Base-by-base conservation (phyloP, 129 eudicot genomes). In the Oenanthe sinensis region DNA sequence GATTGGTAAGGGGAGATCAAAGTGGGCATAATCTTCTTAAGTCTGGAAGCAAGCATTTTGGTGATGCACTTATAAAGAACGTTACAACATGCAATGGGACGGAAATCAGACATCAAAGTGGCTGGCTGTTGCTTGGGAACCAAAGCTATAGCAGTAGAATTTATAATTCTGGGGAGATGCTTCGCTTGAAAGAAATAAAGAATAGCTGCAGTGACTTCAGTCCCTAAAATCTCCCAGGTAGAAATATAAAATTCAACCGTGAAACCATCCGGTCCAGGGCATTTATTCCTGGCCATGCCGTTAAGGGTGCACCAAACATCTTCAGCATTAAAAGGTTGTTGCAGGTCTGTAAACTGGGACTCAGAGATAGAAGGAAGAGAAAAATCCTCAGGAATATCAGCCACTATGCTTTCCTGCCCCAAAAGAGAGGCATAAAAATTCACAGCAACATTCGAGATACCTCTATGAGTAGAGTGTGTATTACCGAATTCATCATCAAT, bases 351-450 rank as follows among this genome's bases (percentile, higher is more conserved):
- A 0, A 0, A 0, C 5, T 49, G 55, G 16, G 0, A 2, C 2
- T 15, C 5, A 2, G 20, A 1, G 0, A 49, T 3, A 0, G 0
- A 2, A 5, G 55, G 55, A 3, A 15, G 5, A 3, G 0, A 5
- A 0, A 49, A 4, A 15, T 49, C 22, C 2, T 15, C 20, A 3
- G 55, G 22, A 4, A 49, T 2, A 1, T 16, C 6, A 0, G 0
- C 55, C 0, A 15, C 22, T 0, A 20, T 0, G 4, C 6, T 14
- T 0, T 20, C 0, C 0, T 1, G 4, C 0, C 55, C 55, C 20
- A 49, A 15, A 4, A 49, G 55, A 0, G 4, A 3, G 1, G 22
- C 0, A 4, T 13, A 49, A 15, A 2, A 49, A 0, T 49, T 2
- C 1, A 16, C 6, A 2, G 55, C 55, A 3, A 3, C 5, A 15